Percentiles rank a stretch among this genome's conserved stretches.
These are phyloP conservation scores for Pistacia integerrima DNA, from an alignment of 345 rosid species.

Conservation along the genomic window DNA sequence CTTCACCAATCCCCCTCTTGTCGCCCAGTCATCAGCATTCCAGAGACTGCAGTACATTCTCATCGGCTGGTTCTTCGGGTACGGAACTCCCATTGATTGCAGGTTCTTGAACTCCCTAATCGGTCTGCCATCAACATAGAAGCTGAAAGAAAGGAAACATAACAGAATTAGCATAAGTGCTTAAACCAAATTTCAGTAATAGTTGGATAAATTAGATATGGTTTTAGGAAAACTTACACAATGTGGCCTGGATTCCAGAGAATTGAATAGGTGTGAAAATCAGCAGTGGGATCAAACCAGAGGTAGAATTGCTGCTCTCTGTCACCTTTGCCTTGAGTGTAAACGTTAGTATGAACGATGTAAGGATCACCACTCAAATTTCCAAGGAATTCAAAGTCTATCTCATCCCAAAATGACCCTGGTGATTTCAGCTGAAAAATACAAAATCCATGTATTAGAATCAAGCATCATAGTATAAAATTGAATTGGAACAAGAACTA, in stretches of 20 bases:
- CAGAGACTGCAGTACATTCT: slow-evolving; percentile 58
- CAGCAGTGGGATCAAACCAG: slow-evolving; percentile 72
- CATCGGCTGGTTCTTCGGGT: slow-evolving; percentile 64
- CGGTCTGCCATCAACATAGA: slow-evolving; percentile 51
- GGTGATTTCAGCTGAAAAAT: slow-evolving; percentile 51
- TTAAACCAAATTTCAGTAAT: neutral
- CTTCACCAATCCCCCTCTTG: slow-evolving; percentile 64
- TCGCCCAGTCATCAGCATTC: slow-evolving; percentile 75
- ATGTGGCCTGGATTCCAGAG: slow-evolving; percentile 63
- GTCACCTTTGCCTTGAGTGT: slow-evolving; percentile 65
- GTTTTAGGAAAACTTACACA: slow-evolving; percentile 39
- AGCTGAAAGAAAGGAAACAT: slow-evolving; percentile 25
- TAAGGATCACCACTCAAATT: slow-evolving; percentile 70
- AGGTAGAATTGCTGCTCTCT: slow-evolving; percentile 75
- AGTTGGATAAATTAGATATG: neutral
- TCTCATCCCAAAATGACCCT: slow-evolving; percentile 68
- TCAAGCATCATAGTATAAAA: neutral
- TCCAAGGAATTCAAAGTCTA: slow-evolving; percentile 80
- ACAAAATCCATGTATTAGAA: neutral
- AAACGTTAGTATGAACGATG: slow-evolving; percentile 65
- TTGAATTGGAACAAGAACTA: neutral
- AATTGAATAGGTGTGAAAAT: slow-evolving; percentile 72
- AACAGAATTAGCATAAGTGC: neutral
- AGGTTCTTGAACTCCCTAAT: slow-evolving; percentile 61
- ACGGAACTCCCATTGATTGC: slow-evolving; percentile 45